A percentile compares a stretch with the other conserved stretches of the same genome.
Evolutionary conservation across 805 yeast genomes (phyloP).

Genomic region (Lipomyces oligophaga): DNA sequence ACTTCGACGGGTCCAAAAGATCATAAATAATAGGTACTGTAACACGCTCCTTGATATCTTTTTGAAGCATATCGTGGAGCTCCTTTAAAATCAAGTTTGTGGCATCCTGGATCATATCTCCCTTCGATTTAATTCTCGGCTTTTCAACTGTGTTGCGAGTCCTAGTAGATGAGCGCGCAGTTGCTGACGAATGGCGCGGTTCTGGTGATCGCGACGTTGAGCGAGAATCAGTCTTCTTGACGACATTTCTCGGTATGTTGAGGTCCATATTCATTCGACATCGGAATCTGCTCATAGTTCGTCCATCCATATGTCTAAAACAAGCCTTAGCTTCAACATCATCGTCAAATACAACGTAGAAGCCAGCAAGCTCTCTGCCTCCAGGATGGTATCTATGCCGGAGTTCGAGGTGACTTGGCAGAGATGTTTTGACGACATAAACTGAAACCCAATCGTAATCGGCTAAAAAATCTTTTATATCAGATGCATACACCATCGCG

Average conservation of each 20-base stretch:
- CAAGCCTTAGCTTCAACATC: conserved; percentile 57
- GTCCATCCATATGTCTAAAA: conserved; percentile 58
- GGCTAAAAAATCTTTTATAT: conserved; percentile 55
- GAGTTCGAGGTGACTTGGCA: conserved; percentile 4
- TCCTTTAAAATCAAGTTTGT: conserved; percentile 57
- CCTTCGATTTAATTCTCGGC: conserved; percentile 29
- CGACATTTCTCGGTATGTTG: conserved; percentile 21
- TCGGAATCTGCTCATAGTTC: conserved; percentile 39
- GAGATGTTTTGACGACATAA: conserved; percentile 32
- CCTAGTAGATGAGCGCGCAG: neutral
- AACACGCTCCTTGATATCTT: conserved; percentile 69
- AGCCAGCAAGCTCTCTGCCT: conserved; percentile 56
- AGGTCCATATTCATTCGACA: conserved; percentile 57
- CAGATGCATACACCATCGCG: conserved; percentile 47
- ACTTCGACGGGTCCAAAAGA: conserved; percentile 49
- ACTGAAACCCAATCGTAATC: conserved; percentile 66
- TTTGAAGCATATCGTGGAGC: conserved; percentile 55
- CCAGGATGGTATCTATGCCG: conserved; percentile 8
- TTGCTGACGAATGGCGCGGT: neutral
- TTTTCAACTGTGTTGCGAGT: neutral
- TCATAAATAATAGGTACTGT: conserved; percentile 67
- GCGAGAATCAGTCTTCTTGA: neutral
- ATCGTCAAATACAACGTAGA: conserved; percentile 65
- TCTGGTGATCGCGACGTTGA: neutral
- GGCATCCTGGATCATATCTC: conserved; percentile 56